These are phyloP conservation scores for Beauveria caledonica DNA, from an alignment of 2,329 filamentous ascomycete species.

Conservation along the genomic window DNA sequence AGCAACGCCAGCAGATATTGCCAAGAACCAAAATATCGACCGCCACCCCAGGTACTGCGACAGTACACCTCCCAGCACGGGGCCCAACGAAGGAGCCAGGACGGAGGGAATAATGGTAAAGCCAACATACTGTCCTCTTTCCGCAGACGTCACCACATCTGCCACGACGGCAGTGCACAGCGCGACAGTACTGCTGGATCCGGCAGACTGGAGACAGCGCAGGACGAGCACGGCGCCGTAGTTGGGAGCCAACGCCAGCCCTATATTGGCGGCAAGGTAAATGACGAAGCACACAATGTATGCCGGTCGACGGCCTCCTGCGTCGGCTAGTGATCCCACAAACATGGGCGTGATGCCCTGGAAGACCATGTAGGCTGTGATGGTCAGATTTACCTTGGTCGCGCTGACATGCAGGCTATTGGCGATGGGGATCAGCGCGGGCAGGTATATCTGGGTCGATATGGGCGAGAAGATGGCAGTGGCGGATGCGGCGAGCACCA, in stretches of 20 bases:
- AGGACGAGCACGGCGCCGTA: conserved; percentile 45
- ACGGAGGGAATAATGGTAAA: conserved; percentile 40
- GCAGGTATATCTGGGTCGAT: conserved; percentile 45
- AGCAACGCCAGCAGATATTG: conserved; percentile 35
- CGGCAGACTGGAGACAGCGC: conserved; percentile 48
- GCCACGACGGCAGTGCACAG: conserved; percentile 51
- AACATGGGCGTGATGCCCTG: conserved; percentile 52
- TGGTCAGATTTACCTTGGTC: conserved; percentile 39
- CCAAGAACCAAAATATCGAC: conserved; percentile 54
- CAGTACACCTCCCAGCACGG: conserved; percentile 51
- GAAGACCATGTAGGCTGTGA: conserved; percentile 51
- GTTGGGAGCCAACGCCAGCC: conserved; percentile 39
- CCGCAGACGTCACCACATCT: conserved; percentile 53
- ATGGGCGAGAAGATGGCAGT: conserved; percentile 38
- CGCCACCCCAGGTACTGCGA: conserved; percentile 50
- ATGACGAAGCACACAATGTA: conserved; percentile 45
- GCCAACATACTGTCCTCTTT: conserved; percentile 53
- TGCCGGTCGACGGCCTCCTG: conserved; percentile 42
- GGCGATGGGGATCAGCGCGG: conserved; percentile 41
- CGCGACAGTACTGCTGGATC: conserved; percentile 51
- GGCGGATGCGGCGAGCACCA: conserved; percentile 31
- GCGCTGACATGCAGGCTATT: conserved; percentile 36
- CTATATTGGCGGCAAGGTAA: conserved; percentile 46
- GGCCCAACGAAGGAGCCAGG: conserved; percentile 41
- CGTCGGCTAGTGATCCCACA: conserved; percentile 48